Evolutionary conservation across 768 basidiomycete genomes (phyloP), one percentile per base, ranked within the genome.

Genomic region (Hemileccinum impolitum): DNA sequence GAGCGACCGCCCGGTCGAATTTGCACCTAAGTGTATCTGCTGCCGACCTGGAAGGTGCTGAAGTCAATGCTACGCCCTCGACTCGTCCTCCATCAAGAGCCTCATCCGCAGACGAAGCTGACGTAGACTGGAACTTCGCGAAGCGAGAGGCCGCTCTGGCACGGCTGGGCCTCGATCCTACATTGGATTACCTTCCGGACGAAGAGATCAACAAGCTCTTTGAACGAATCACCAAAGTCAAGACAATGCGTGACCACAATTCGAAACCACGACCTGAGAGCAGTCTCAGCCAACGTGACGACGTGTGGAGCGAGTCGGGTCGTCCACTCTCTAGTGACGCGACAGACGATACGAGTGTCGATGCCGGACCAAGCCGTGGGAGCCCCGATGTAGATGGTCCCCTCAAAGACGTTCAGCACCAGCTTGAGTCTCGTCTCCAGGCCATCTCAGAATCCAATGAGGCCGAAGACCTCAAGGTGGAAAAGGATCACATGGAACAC

Each of bases 101-200:
- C 1, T 87, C 86, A 1, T 79, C 79, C 3, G 79, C 80, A 19
- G 85, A 80, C 47, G 75, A 80, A 23, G 76, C 67, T 23, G 87
- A 91, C 55, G 87, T 93, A 38, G 96, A 99, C 66, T 99, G 96
- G 96, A 89, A 84, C n/a, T 98, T 85, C 66, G 96, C 96, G 6
- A 89, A 90, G 64, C 81, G 94, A 8, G 96, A 99, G 69, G 94
- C 94, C 6, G 94, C 92, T 3, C 75, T 94, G 32, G 88, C 90
- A 1, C 78, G 87, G 41, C 74, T 96, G 15, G 94, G 94, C 3
- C 69, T 90, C 30, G 91, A 95, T 59, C 91, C 95, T 14, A 80
- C 89, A 13, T 77, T 99, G 21, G 93, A 98, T 67, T 90, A 87
- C 59, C 78, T 99, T 19, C 91, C 90, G 0, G 95, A 99, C 66